phyloP scores from a whole-genome alignment of 805 yeast species.

The Pichia kluyveri region DNA sequence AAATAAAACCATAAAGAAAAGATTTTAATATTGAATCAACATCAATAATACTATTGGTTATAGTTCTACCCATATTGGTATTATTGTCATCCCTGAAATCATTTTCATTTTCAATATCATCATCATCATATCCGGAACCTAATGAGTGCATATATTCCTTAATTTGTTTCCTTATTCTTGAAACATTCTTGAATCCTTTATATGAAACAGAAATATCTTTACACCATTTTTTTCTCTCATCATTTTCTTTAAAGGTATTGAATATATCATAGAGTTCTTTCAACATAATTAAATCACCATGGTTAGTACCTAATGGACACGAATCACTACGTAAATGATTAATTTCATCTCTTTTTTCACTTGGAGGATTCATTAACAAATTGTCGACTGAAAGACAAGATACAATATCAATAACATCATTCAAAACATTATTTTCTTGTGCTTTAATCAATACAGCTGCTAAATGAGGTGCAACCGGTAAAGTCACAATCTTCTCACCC shows the following conservation, averaged over 20 bases:
- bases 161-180: constrained; percentile 68
- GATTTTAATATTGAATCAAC: constrained; percentile 59
- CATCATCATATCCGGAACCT: background rate
- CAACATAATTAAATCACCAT: constrained; percentile 78
- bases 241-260: constrained; percentile 31
- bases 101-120: constrained; percentile 8
- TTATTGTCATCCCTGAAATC: constrained; percentile 20
- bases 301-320: constrained; percentile 59
- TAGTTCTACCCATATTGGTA: background rate
- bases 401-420: constrained; percentile 76
- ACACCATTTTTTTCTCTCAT: constrained; percentile 77
- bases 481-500: constrained; percentile 79
- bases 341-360: constrained; percentile 76
- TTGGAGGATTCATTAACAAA: constrained; percentile 67
- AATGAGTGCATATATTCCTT: constrained; percentile 53
- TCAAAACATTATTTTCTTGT: constrained; percentile 35
- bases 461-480: constrained; percentile 89
- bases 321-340: constrained; percentile 63
- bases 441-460: constrained; percentile 80
- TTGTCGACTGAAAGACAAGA: constrained; percentile 92
- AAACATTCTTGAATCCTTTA: constrained; percentile 73
- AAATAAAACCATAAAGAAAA: constrained; percentile 74
- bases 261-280: constrained; percentile 67
- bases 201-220: constrained; percentile 63
- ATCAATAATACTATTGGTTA: constrained; percentile 31